Evolutionary conservation across 495 filamentous ascomycete genomes (phyloP), one percentile per base, ranked within the genome.

Genomic region (Penicillium lagena): DNA sequence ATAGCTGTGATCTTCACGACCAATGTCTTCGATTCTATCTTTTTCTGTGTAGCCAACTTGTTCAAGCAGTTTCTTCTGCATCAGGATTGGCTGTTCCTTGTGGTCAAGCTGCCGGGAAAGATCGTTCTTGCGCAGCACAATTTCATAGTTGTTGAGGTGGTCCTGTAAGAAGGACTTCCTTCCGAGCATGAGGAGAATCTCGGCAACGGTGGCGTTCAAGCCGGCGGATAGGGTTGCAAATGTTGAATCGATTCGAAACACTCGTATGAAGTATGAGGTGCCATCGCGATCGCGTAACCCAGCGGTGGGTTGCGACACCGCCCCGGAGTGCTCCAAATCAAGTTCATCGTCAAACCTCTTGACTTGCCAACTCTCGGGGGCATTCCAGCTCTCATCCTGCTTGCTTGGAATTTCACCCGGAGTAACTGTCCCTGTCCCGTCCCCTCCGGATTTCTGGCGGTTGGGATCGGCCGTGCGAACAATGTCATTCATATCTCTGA

Each of bases 1-100:
- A 52, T 97, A 97, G 55, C 90, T 91, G 63, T 96, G 94, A 63
- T 99, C 93, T 61, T 99, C 93, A 36, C 93, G 81, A n/a, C 93
- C 93, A 41, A 99, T 82, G 46, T 96, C 93, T 56, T 96, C 91
- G 35, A 97, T 80, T 33, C 79, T 79, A 58, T 99, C 94, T 15
- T 79, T 81, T 28, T 85, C 77, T n/a, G 83, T 85, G 58, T 96
- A 98, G 10, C 93, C 93, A 29, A 89, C 85, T 64, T 96, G 88
- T 63, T 96, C 86, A 7, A 99, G 74, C 22, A 99, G 73, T 28
- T 83, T 80, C 63, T 96, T 97, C 58, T 99, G 94, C 53, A 99
- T 89, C 34, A 89, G 73, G 14, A 99, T 78, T 9, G 94, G 94
- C 31, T 84, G 78, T 63, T 99, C 94, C 27, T 74, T 76, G 7